A percentile compares a stretch with the other conserved stretches of the same genome.
Conservation (phyloP, 768 basidiomycete genomes). For the Lactarius vividus region DNA sequence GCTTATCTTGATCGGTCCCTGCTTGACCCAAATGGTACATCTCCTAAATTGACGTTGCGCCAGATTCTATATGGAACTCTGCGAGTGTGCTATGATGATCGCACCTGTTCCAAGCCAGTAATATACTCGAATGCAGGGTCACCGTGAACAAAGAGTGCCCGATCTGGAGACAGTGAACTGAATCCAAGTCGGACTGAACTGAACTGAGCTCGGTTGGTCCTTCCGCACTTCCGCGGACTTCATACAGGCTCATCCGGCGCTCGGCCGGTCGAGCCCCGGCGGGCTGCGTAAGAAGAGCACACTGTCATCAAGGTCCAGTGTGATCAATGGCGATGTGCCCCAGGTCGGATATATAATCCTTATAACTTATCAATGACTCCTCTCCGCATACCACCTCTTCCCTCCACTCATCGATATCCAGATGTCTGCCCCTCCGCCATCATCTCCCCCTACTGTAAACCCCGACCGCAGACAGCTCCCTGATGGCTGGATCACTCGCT, state of each 20-base stretch:
- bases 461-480: conserved; percentile 64
- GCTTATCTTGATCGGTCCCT: conserved; percentile 27
- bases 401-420: conserved; percentile 37
- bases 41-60: conserved; percentile 13
- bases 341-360: conserved; percentile 23
- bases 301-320: conserved; percentile 20
- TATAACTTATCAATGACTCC: conserved; percentile 21
- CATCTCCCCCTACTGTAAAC: conserved; percentile 35
- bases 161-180: not conserved
- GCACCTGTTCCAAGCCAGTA: conserved; percentile 10
- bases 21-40: conserved; percentile 13
- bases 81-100: not conserved
- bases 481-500: conserved; percentile 66
- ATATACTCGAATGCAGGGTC: not conserved
- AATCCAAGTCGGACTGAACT: not conserved
- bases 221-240: conserved; percentile 17
- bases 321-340: conserved; percentile 19
- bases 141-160: conserved; percentile 5
- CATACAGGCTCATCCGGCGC: conserved; percentile 18
- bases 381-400: conserved; percentile 16
- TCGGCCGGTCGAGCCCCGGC: conserved; percentile 20
- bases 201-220: conserved; percentile 8
- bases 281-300: conserved; percentile 24
- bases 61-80: conserved; percentile 13
- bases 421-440: conserved; percentile 41